phyloP scores from a whole-genome alignment of 2,329 filamentous ascomycete species.

The Achaetomium macrosporum region DNA sequence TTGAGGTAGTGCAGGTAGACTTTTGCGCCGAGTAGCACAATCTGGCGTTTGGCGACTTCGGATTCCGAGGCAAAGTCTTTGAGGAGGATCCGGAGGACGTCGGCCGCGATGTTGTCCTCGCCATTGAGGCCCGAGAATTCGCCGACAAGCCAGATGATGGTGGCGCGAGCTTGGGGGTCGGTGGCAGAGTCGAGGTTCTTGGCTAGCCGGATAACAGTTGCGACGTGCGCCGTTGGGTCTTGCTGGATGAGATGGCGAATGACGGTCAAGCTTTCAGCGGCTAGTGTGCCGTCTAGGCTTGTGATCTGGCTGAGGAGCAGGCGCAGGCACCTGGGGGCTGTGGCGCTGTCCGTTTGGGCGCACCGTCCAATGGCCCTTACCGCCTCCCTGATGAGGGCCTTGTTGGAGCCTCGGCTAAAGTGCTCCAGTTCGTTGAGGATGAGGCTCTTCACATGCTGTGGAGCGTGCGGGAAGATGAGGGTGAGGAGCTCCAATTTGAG shows the following conservation, averaged over 20 bases:
- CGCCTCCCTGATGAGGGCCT: conserved; percentile 75
- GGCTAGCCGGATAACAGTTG: conserved; percentile 81
- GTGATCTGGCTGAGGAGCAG: conserved; percentile 83
- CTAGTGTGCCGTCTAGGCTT: conserved; percentile 77
- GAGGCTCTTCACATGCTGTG: conserved; percentile 69
- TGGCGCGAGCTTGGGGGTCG: conserved; percentile 82
- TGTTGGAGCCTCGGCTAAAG: conserved; percentile 71
- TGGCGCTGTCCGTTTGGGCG: conserved; percentile 67
- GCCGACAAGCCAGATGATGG: conserved; percentile 95
- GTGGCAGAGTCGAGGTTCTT: conserved; percentile 86
- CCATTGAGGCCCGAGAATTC: conserved; percentile 79
- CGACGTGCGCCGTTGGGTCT: conserved; percentile 70
- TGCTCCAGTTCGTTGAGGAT: conserved; percentile 91
- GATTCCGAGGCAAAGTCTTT: conserved; percentile 80
- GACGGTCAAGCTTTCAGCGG: conserved; percentile 89
- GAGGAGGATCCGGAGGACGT: conserved; percentile 81
- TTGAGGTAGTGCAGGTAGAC: conserved; percentile 89
- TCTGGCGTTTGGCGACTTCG: conserved; percentile 83
- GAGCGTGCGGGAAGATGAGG: conserved; percentile 80
- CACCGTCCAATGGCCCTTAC: conserved; percentile 91
- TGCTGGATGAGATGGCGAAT: conserved; percentile 94
- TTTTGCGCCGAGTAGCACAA: conserved; percentile 89
- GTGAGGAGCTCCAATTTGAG: conserved; percentile 89
- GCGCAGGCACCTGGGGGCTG: conserved; percentile 72
- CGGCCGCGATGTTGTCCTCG: conserved; percentile 85